Evolutionary conservation across 108 stramenopile species (phyloP).

Genomic region (Stephanodiscus minutulus): DNA sequence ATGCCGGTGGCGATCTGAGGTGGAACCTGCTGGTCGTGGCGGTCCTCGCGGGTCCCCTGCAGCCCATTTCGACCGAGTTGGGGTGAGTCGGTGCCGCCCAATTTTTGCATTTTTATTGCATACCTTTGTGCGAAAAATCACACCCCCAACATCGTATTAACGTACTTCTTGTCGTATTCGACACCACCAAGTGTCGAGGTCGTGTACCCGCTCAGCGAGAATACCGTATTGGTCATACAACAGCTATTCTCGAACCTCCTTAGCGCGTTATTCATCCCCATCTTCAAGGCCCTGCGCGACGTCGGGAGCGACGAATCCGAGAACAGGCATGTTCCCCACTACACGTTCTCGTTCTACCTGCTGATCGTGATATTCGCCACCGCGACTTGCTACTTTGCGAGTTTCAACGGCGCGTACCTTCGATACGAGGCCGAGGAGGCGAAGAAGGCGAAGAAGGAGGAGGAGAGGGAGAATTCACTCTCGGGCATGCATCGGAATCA

Average conservation of each 20-base stretch:
- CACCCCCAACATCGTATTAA: too few species aligned
- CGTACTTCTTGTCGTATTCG: neutral
- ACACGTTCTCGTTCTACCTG: constrained; percentile 87
- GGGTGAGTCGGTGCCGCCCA: constrained; percentile 24
- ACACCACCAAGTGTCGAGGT: constrained; percentile 67
- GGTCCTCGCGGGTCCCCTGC: constrained; percentile 84
- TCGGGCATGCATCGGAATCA: neutral
- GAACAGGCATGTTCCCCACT: constrained; percentile 57
- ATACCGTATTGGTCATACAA: constrained; percentile 91
- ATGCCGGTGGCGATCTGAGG: constrained; percentile 73
- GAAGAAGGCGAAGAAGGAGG: constrained; percentile 52
- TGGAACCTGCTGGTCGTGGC: constrained; percentile 79
- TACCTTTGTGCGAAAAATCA: too few species aligned
- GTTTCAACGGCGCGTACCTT: constrained; percentile 85
- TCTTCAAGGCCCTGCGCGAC: constrained; percentile 81
- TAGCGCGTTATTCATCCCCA: constrained; percentile 85
- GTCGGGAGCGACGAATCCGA: constrained; percentile 53
- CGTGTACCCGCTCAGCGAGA: constrained; percentile 84
- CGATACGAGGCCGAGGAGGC: constrained; percentile 79
- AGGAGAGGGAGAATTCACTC: constrained; percentile 3
- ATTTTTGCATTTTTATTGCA: neutral
- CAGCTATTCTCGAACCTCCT: constrained; percentile 89
- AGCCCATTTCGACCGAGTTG: constrained; percentile 88
- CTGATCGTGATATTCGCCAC: constrained; percentile 79
- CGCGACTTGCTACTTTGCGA: constrained; percentile 85